Evolutionary conservation across 148 eudicot species (phyloP), one percentile per base, ranked within the genome.

Genomic region (Camellia lanceoleosa): DNA sequence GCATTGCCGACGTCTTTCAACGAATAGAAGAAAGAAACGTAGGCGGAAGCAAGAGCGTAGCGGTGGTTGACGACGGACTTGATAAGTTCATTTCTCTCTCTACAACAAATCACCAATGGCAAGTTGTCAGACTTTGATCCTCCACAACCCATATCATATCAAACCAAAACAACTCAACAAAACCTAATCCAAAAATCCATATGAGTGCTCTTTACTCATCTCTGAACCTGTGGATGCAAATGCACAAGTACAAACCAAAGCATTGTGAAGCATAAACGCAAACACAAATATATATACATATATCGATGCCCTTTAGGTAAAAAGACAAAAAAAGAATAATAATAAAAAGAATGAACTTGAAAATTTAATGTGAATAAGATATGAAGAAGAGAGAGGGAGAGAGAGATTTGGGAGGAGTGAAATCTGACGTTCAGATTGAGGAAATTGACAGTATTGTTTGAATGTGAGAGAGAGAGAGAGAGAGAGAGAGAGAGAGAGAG

Each of bases 31-130:
- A 93, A 96, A 4, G 92, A 84, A 7, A 93, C 46, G 82, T 96
- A 98, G 5, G 99, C 92, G 42, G 93, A 81, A 76, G 99, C 97
- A 52, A 96, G 87, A 7, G 91, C 88, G 70, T 89, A 96, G 13
- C 99, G 93, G 84, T 93, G 90, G 75, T 92, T 86, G 46, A 88
- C 89, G 59, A 97, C 98, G 58, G 97, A 88, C 71, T 81, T 88
- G 19, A 96, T 82, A 41, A 93, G 81, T 6, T 84, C 82, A 49
- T 88, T 89, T 71, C 99, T 82, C 77, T 93, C 87, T 51, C 86
- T 88, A 75, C 97, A 92, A 4, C 91, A 87, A 2, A 83, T 80
- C 81, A 93, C 93, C 66, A 96, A 74, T 13, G 91, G 90, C 68
- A 86, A 80, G 70, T 95, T 89, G 23, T 93, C 97, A 14, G 71